A percentile compares a stretch with the other conserved stretches of the same genome.
Evolutionary conservation across 805 yeast species (phyloP).

Genomic region (Diddensiella transvaalensis): DNA sequence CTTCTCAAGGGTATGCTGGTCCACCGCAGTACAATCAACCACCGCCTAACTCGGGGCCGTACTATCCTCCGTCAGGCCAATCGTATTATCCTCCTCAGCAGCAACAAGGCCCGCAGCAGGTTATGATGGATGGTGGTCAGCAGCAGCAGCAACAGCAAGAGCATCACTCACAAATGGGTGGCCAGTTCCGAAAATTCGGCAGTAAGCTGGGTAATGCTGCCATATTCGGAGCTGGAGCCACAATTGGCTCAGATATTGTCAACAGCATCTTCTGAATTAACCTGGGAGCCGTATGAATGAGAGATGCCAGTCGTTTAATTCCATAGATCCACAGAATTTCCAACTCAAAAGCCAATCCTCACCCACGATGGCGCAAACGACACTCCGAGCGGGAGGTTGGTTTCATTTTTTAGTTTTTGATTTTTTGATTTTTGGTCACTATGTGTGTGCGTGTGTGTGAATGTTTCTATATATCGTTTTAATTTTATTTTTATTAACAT

Average conservation of each 20-base stretch:
- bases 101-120: conserved; percentile 18
- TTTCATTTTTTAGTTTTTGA: too few species aligned
- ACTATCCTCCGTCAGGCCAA: conserved; percentile 50
- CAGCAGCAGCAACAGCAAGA: conserved; percentile 16
- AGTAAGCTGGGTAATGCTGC: conserved; percentile 88
- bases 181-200: conserved; percentile 54
- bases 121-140: conserved; percentile 13
- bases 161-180: conserved; percentile 13
- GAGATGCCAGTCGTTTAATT: too few species aligned
- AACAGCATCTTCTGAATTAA: conserved; percentile 25
- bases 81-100: conserved; percentile 27
- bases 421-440: background rate
- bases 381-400: background rate
- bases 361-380: background rate
- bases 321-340: too few species aligned
- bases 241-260: conserved; percentile 80
- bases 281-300: too few species aligned
- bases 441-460: background rate
- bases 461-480: background rate
- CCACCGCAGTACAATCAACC: conserved; percentile 20
- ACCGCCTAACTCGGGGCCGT: conserved; percentile 14
- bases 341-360: too few species aligned
- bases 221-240: conserved; percentile 94
- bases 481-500: background rate
- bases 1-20: conserved; percentile 18